These are phyloP conservation scores for Amauroascus niger DNA, from an alignment of 2,329 filamentous ascomycete genomes.

Conservation along the genomic window DNA sequence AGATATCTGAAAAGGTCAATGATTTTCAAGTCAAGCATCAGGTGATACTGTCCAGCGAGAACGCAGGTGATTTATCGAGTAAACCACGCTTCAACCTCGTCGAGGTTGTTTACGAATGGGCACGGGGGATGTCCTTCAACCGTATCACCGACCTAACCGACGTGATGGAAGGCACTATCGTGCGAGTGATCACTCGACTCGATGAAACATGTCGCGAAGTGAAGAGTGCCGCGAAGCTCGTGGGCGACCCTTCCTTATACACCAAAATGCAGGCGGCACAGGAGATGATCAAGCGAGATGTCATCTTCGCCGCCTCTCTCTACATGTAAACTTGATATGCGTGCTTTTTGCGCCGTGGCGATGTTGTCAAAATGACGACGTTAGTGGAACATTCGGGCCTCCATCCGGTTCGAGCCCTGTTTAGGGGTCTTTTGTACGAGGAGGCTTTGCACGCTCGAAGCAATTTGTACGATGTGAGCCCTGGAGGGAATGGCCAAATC, in stretches of 20 bases:
- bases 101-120: slow-evolving; percentile 98
- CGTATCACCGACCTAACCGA: slow-evolving; percentile 94
- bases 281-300: slow-evolving; percentile 95
- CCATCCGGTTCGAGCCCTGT: neutral
- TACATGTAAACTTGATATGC: slow-evolving; percentile 57
- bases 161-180: slow-evolving; percentile 94
- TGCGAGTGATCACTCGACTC: slow-evolving; percentile 81
- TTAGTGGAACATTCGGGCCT: slow-evolving; percentile 2
- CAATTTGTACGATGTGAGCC: neutral
- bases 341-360: neutral
- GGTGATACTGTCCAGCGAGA: slow-evolving; percentile 81
- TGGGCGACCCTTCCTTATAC: slow-evolving; percentile 86
- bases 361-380: neutral
- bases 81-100: slow-evolving; percentile 84
- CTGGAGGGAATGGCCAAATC: neutral
- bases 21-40: slow-evolving; percentile 80
- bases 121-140: slow-evolving; percentile 93
- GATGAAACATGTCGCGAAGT: slow-evolving; percentile 97
- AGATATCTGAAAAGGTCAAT: slow-evolving; percentile 87
- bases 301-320: slow-evolving; percentile 77
- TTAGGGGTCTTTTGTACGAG: neutral
- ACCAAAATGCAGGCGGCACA: slow-evolving; percentile 95
- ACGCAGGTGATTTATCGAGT: slow-evolving; percentile 84
- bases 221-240: slow-evolving; percentile 90
- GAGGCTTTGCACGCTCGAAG: neutral